Conservation (phyloP, 106 monocot species). For the Dactylorhiza incarnata region DNA sequence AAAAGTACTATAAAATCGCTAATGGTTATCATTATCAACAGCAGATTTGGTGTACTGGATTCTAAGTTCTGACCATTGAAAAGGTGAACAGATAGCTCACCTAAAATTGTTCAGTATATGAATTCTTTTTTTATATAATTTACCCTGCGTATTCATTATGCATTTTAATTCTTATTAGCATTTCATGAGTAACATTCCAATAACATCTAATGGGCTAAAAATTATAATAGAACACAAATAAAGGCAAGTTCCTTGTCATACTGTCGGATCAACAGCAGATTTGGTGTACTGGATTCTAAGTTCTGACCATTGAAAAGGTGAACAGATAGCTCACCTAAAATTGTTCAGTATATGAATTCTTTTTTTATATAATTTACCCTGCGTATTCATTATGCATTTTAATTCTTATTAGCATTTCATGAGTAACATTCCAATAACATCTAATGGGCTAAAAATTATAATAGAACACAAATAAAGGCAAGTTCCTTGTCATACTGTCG, state of each 20-base stretch:
- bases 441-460: no score
- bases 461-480: no score
- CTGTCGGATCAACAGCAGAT: not conserved
- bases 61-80: not conserved
- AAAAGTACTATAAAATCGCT: not conserved
- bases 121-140: not conserved
- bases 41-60: not conserved
- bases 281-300: not conserved
- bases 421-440: no score
- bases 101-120: not conserved
- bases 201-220: no score
- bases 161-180: no score
- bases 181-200: no score
- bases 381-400: not conserved
- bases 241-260: no score
- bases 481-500: no score
- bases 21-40: not conserved
- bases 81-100: conserved; percentile 7
- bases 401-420: no score
- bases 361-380: not conserved
- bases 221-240: no score
- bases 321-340: conserved; percentile 6
- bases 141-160: not conserved
- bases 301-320: conserved; percentile 3
- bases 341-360: not conserved